Percentiles rank a stretch among this genome's conserved stretches.
Conservation (phyloP, 2,329 filamentous ascomycete genomes). For the Ophiocordyceps australis region DNA sequence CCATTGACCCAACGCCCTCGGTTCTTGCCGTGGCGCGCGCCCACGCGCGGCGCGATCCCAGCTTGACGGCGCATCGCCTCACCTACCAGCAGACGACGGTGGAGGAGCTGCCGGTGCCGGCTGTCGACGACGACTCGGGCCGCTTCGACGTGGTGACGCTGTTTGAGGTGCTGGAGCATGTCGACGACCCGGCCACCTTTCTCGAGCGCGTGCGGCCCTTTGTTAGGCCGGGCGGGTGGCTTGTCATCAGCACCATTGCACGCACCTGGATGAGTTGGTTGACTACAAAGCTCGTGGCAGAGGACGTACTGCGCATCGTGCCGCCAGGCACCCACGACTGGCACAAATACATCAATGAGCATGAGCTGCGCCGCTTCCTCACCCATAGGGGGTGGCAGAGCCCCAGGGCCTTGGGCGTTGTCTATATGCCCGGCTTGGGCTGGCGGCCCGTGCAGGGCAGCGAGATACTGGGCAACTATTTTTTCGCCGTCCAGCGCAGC, state of each 20-base stretch:
- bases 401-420: conserved; percentile 54
- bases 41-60: conserved; percentile 60
- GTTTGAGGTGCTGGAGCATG: conserved; percentile 93
- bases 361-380: conserved; percentile 48
- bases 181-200: conserved; percentile 58
- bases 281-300: conserved; percentile 81
- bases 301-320: conserved; percentile 74
- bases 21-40: conserved; percentile 58
- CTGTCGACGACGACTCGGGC: conserved; percentile 17
- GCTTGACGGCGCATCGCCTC: conserved; percentile 42
- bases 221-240: conserved; percentile 80
- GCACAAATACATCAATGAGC: conserved; percentile 84
- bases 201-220: conserved; percentile 54
- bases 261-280: conserved; percentile 79
- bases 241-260: conserved; percentile 83
- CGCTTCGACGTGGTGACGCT: conserved; percentile 75
- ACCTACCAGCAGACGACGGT: conserved; percentile 61
- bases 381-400: conserved; percentile 37
- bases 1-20: conserved; percentile 59
- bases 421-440: conserved; percentile 79
- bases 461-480: conserved; percentile 87
- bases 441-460: conserved; percentile 73
- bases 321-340: conserved; percentile 91
- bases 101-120: conserved; percentile 41
- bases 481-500: conserved; percentile 57